These are phyloP conservation scores for Trypanosoma congolense DNA, from an alignment of 208 protist genomes.

Conservation along the genomic window DNA sequence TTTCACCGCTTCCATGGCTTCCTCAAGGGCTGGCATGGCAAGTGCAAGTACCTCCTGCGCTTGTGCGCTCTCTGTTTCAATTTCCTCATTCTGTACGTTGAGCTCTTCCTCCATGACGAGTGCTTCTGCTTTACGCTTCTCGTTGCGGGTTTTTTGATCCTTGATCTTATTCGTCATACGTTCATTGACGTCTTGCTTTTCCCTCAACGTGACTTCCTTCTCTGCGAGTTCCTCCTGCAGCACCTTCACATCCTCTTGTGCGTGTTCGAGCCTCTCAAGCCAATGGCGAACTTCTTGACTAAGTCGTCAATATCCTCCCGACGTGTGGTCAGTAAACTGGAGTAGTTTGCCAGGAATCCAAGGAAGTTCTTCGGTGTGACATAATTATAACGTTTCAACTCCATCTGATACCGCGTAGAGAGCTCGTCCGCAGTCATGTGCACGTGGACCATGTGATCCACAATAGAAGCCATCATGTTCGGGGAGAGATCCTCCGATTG, in stretches of 20 bases:
- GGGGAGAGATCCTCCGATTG: conserved; percentile 87
- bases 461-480: conserved; percentile 79
- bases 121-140: conserved; percentile 87
- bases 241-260: conserved; percentile 94
- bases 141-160: conserved; percentile 83
- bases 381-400: conserved; percentile 96
- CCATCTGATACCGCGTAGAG: conserved; percentile 82
- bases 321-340: conserved; percentile 89
- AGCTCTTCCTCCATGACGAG: conserved; percentile 90
- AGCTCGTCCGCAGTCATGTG: conserved; percentile 90
- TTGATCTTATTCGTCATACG: conserved; percentile 91
- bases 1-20: conserved; percentile 95
- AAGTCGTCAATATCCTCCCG: conserved; percentile 92
- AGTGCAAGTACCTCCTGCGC: conserved; percentile 93
- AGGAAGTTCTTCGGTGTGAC: conserved; percentile 99
- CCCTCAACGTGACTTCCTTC: conserved; percentile 92
- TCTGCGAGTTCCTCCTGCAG: conserved; percentile 92
- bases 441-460: conserved; percentile 95
- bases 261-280: conserved; percentile 95
- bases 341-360: conserved; percentile 97
- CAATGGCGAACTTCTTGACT: conserved; percentile 93
- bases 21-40: conserved; percentile 95
- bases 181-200: conserved; percentile 93
- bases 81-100: conserved; percentile 84
- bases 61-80: conserved; percentile 90